These are phyloP conservation scores for Trichoderma pleuroti DNA, from an alignment of 2,329 filamentous ascomycete genomes.

Conservation along the genomic window DNA sequence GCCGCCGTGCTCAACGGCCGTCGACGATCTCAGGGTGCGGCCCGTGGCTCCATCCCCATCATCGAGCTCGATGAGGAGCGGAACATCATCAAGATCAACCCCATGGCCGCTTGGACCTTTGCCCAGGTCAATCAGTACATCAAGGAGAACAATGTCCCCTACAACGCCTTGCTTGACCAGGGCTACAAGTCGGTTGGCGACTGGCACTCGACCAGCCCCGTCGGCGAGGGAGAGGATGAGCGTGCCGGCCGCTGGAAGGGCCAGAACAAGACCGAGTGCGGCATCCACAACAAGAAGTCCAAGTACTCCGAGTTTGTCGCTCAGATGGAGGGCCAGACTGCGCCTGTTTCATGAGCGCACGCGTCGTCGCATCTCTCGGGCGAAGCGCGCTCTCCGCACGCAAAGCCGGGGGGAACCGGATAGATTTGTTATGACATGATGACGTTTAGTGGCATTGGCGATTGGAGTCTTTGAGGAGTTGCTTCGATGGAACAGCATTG, in stretches of 20 bases:
- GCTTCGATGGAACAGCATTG: not conserved
- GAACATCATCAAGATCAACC: slow-evolving; percentile 95
- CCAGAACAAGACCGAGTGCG: slow-evolving; percentile 92
- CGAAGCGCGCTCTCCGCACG: not conserved
- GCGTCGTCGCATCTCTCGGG: not conserved
- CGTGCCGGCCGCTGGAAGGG: slow-evolving; percentile 96
- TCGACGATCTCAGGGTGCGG: slow-evolving; percentile 85
- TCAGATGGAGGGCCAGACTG: slow-evolving; percentile 58
- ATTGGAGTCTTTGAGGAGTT: slow-evolving; percentile 15
- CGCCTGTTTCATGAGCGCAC: slow-evolving; percentile 26
- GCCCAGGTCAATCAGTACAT: slow-evolving; percentile 85
- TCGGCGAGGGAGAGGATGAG: slow-evolving; percentile 90
- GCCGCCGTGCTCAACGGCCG: slow-evolving; percentile 90
- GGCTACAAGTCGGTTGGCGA: slow-evolving; percentile 99
- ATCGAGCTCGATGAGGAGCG: slow-evolving; percentile 86
- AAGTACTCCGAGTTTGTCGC: slow-evolving; percentile 83
- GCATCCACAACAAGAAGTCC: slow-evolving; percentile 96
- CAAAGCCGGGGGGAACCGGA: not conserved
- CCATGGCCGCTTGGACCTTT: slow-evolving; percentile 91
- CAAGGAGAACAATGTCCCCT: slow-evolving; percentile 80
- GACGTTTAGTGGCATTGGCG: slow-evolving; percentile 9
- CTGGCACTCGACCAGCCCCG: slow-evolving; percentile 94
- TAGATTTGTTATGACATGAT: slow-evolving; percentile 8
- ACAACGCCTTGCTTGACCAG: slow-evolving; percentile 83
- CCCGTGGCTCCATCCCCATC: slow-evolving; percentile 84